phyloP scores from a whole-genome alignment of 257 asterid species.

The Scutellaria minor region DNA sequence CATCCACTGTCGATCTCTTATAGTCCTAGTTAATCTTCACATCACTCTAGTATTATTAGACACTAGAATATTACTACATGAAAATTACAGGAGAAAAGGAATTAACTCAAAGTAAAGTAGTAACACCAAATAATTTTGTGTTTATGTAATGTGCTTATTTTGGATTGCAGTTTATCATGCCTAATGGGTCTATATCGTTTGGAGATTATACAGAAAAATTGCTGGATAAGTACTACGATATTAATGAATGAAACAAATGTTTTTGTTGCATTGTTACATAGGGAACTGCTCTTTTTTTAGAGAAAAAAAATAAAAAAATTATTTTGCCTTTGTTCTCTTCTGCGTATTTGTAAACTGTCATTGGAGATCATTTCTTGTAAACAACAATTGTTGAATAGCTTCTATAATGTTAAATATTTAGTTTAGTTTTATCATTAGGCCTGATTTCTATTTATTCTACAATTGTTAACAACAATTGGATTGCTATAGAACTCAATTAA shows the following conservation, averaged over 20 bases:
- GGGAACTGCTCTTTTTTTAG: background rate
- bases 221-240: constrained; percentile 85
- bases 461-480: too few relatives aligned
- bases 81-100: background rate
- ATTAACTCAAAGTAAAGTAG: too few relatives aligned
- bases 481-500: too few relatives aligned
- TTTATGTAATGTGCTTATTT: background rate
- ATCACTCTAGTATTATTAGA: too few relatives aligned
- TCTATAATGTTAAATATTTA: background rate
- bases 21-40: too few relatives aligned
- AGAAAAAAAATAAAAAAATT: background rate
- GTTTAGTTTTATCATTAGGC: too few relatives aligned
- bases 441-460: too few relatives aligned
- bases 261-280: background rate
- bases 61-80: background rate
- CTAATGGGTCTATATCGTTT: constrained; percentile 69
- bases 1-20: too few relatives aligned
- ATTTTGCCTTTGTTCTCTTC: background rate
- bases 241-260: constrained; percentile 38
- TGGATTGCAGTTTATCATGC: constrained; percentile 52
- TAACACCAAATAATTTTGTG: background rate
- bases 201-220: constrained; percentile 90
- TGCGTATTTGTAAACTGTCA: background rate
- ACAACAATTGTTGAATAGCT: background rate
- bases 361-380: constrained; percentile 2